Conservation (phyloP, 2,329 filamentous ascomycete species). For the Orbilia blumenaviensis region DNA sequence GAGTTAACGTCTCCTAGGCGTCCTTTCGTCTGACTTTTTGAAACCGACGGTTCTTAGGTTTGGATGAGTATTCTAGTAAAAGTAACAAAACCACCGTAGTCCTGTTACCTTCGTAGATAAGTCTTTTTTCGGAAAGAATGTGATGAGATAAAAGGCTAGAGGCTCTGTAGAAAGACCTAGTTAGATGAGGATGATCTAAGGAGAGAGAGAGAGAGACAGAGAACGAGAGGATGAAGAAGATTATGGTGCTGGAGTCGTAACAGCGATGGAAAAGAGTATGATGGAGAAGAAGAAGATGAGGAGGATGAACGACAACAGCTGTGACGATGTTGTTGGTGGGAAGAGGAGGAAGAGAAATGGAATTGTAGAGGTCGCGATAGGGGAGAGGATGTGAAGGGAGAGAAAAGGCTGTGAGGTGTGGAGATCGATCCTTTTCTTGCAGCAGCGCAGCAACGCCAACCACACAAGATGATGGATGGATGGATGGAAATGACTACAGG, state of each 20-base stretch:
- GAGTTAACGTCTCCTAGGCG: constrained; percentile 54
- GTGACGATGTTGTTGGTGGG: neutral
- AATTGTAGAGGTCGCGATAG: neutral
- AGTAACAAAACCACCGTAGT: constrained; percentile 30
- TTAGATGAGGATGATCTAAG: constrained; percentile 12
- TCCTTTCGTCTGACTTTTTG: constrained; percentile 28
- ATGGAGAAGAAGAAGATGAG: neutral
- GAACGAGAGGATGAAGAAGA: neutral
- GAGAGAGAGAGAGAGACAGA: neutral
- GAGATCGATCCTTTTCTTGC: constrained; percentile 48
- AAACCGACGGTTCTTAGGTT: constrained; percentile 18
- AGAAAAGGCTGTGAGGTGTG: constrained; percentile 28
- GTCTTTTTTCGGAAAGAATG: constrained; percentile 32
- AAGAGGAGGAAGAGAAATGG: constrained; percentile 20
- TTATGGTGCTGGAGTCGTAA: neutral
- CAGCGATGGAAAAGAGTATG: neutral
- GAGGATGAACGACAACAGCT: neutral
- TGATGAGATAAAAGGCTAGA: constrained; percentile 37
- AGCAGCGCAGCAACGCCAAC: constrained; percentile 25
- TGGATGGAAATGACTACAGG: constrained; percentile 31
- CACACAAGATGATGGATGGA: too few species aligned
- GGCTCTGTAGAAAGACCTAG: constrained; percentile 15
- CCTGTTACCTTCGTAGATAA: constrained; percentile 16
- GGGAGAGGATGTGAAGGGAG: neutral
- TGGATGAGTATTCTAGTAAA: constrained; percentile 25